Percentiles rank a stretch among this genome's conserved stretches.
These are phyloP conservation scores for Penicillium paxilli DNA, from an alignment of 495 filamentous ascomycete species.

Conservation along the genomic window DNA sequence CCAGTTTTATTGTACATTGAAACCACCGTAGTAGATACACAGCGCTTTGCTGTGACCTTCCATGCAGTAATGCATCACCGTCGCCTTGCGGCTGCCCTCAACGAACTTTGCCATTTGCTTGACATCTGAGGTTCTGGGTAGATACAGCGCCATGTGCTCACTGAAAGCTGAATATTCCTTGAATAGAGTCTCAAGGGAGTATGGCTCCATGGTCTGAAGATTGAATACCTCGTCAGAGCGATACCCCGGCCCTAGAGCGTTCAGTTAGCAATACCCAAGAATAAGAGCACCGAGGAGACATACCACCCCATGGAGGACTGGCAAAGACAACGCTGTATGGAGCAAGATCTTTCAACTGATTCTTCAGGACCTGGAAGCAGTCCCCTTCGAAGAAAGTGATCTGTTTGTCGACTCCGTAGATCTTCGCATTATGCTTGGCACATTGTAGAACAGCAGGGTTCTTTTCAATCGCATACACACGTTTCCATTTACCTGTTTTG, in stretches of 20 bases:
- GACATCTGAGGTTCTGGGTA: slow-evolving; percentile 87
- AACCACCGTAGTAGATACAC: slow-evolving; percentile 55
- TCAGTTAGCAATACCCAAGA: neutral
- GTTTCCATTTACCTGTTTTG: slow-evolving; percentile 68
- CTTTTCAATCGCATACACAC: slow-evolving; percentile 85
- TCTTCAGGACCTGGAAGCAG: slow-evolving; percentile 64
- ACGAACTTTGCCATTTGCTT: slow-evolving; percentile 72
- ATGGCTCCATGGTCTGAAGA: slow-evolving; percentile 84
- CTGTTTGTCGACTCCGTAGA: slow-evolving; percentile 78
- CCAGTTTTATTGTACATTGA: slow-evolving; percentile 21
- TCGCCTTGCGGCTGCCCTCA: slow-evolving; percentile 53
- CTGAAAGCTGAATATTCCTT: slow-evolving; percentile 53
- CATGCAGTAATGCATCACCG: slow-evolving; percentile 89
- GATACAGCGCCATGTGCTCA: slow-evolving; percentile 66
- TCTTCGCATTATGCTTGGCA: slow-evolving; percentile 85
- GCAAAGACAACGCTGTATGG: slow-evolving; percentile 73
- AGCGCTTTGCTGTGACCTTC: slow-evolving; percentile 83
- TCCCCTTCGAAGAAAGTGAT: slow-evolving; percentile 87
- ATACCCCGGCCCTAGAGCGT: slow-evolving; percentile 69
- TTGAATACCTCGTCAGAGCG: slow-evolving; percentile 76
- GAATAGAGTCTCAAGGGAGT: slow-evolving; percentile 65
- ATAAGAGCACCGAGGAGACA: slow-evolving; percentile 11
- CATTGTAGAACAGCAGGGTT: slow-evolving; percentile 75
- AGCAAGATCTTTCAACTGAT: slow-evolving; percentile 48
- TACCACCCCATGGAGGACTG: slow-evolving; percentile 93